These are phyloP conservation scores for Plenodomus tracheiphilus DNA, from an alignment of 2,329 filamentous ascomycete species.

Conservation along the genomic window DNA sequence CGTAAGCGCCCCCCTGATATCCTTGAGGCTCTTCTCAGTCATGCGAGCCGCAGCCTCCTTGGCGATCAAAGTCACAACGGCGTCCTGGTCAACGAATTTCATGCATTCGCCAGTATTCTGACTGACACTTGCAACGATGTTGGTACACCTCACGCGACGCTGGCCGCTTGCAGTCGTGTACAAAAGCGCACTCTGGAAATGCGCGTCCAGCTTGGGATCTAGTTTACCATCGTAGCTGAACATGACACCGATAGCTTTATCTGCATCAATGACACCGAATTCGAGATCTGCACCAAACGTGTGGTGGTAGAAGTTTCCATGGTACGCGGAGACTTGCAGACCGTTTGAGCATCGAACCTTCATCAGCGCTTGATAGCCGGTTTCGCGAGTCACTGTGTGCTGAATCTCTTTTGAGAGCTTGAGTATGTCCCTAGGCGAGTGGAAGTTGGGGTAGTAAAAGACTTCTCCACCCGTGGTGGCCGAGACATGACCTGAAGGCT, in stretches of 20 bases:
- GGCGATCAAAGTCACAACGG: slow-evolving; percentile 82
- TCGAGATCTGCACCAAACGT: slow-evolving; percentile 94
- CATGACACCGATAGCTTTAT: slow-evolving; percentile 88
- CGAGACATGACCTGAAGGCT: slow-evolving; percentile 70
- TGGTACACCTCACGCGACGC: slow-evolving; percentile 87
- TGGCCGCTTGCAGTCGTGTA: slow-evolving; percentile 92
- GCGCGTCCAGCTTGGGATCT: slow-evolving; percentile 93
- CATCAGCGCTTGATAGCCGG: slow-evolving; percentile 94
- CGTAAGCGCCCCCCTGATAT: slow-evolving; percentile 78
- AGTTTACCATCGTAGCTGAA: slow-evolving; percentile 97
- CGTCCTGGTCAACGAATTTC: slow-evolving; percentile 95
- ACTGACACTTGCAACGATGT: slow-evolving; percentile 89
- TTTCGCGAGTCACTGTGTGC: slow-evolving; percentile 85
- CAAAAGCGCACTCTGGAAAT: slow-evolving; percentile 93
- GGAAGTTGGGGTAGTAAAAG: slow-evolving; percentile 97
- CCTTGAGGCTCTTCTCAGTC: slow-evolving; percentile 75
- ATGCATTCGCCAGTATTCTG: slow-evolving; percentile 81
- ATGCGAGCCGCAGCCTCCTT: slow-evolving; percentile 94
- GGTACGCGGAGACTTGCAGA: slow-evolving; percentile 88
- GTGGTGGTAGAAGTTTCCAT: slow-evolving; percentile 95
- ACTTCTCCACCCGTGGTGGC: slow-evolving; percentile 91
- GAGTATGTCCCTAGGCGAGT: slow-evolving; percentile 79
- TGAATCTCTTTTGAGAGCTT: slow-evolving; percentile 84
- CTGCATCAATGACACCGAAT: slow-evolving; percentile 87
- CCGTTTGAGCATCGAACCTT: slow-evolving; percentile 98